These are phyloP conservation scores for Neonectria neomacrospora DNA, from an alignment of 2,329 filamentous ascomycete genomes.

Conservation along the genomic window DNA sequence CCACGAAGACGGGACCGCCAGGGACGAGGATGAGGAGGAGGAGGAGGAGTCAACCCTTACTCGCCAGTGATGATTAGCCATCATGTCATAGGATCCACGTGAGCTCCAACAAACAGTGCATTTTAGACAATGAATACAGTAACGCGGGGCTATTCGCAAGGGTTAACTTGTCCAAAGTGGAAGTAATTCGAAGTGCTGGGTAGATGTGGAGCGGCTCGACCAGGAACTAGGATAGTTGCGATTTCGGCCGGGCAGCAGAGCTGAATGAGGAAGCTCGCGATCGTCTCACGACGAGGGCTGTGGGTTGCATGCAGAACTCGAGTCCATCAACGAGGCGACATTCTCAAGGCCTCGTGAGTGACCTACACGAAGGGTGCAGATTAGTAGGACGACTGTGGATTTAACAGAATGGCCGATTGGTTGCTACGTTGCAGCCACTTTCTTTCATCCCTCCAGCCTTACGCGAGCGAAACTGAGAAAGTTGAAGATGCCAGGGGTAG, in stretches of 20 bases:
- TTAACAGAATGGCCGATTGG: conserved; percentile 15
- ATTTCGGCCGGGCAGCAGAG: conserved; percentile 24
- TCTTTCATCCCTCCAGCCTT: conserved; percentile 22
- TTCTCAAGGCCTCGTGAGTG: not conserved
- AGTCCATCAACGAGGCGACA: not conserved
- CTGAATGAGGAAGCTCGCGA: conserved; percentile 6
- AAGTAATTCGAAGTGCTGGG: conserved; percentile 3
- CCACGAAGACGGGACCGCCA: conserved; percentile 57
- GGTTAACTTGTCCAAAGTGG: conserved; percentile 4
- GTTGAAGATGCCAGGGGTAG: not conserved
- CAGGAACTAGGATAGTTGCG: not conserved
- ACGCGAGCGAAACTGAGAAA: conserved; percentile 8
- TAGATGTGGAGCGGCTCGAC: conserved; percentile 15
- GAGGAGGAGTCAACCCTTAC: conserved; percentile 7
- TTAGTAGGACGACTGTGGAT: not conserved
- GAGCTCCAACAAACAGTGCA: conserved; percentile 5
- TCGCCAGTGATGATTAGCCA: not conserved
- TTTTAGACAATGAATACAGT: conserved; percentile 29
- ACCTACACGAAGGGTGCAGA: conserved; percentile 18
- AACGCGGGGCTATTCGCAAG: conserved; percentile 8
- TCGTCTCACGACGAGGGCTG: conserved; percentile 4
- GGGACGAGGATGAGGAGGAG: conserved; percentile 48
- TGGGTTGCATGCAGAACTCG: not conserved
- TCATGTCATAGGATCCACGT: conserved; percentile 3
- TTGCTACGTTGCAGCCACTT: conserved; percentile 12